A percentile compares a stretch with the other conserved stretches of the same genome.
These are phyloP conservation scores for Sphaerostilbella broomeana DNA, from an alignment of 2,329 filamentous ascomycete genomes.

Conservation along the genomic window DNA sequence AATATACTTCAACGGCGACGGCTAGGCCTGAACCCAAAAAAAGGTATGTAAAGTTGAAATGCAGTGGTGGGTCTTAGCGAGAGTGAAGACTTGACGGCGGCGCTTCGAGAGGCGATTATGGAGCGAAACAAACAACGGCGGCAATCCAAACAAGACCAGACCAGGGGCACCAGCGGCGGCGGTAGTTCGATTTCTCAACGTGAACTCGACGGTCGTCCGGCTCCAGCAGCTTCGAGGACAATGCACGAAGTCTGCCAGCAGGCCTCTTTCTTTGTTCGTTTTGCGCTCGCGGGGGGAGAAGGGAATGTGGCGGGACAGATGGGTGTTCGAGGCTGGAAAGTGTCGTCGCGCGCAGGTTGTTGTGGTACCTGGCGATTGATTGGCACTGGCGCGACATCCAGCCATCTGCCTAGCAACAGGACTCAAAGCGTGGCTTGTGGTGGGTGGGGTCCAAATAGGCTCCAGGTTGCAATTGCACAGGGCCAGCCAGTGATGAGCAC, in stretches of 20 bases:
- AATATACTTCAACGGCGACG: too few relatives aligned
- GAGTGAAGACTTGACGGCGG: slow-evolving; percentile 6
- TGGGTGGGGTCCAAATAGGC: too few relatives aligned
- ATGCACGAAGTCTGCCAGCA: neutral
- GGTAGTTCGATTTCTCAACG: too few relatives aligned
- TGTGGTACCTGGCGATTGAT: slow-evolving; percentile 13
- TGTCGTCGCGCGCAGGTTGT: slow-evolving; percentile 14
- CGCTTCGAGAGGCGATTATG: slow-evolving; percentile 2
- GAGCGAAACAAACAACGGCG: neutral
- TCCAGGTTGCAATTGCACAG: too few relatives aligned
- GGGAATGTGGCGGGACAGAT: slow-evolving; percentile 4
- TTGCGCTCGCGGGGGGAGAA: too few relatives aligned
- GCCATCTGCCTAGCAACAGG: slow-evolving; percentile 22
- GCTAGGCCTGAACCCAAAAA: neutral
- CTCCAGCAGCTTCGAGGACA: neutral
- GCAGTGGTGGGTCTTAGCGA: slow-evolving; percentile 13
- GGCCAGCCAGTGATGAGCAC: too few relatives aligned
- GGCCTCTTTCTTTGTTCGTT: neutral
- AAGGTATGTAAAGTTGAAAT: slow-evolving; percentile 1
- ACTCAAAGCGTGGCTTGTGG: neutral
- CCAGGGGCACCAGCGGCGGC: too few relatives aligned
- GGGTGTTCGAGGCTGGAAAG: slow-evolving; percentile 1
- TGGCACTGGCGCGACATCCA: slow-evolving; percentile 12
- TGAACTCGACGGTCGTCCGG: neutral
- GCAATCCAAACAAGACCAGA: too few relatives aligned